Base-by-base conservation (phyloP, 306 rosid genomes). In the Elaeagnus macrophylla region DNA sequence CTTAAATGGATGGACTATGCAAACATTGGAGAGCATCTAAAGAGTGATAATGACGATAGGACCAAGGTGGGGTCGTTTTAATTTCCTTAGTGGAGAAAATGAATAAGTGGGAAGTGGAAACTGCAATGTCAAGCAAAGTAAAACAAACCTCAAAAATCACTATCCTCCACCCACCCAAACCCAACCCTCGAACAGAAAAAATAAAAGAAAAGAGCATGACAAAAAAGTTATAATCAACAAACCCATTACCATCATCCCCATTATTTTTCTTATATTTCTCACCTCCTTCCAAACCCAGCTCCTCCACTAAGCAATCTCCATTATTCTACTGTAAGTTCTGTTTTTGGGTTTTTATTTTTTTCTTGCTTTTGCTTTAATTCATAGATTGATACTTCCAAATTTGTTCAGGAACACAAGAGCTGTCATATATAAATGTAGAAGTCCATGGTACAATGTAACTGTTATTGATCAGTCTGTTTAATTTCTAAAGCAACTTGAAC, bases 121-220 rank as follows among this genome's bases (percentile, higher is more conserved):
- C 72, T 82, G 83, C 71, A 68, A 67, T 73, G 79, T 71, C 81
- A 79, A 75, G 81, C 80, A 79, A 80, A 67, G 72, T 62, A 73
- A 71, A 44, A 42, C 47, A 37, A 49, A 18, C 17, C 37, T 47
- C 39, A 37, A 61, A 65, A 65, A 66, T 66, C 78, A 39, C 72
- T 0, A 20, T 63, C 72, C 67, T 74, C 68, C 74, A 70, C 82
- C 78, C 70, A 72, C 78, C 59, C 76, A 65, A 49, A 42, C 54
- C 48, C 51, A 25, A 57, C 65, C 51, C 20, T 36, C 37, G 14
- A 64, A 32, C 56, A 16, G 38, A 44, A 53, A 48, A 32, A 69
- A 70, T 67, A 67, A 65, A 58, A 60, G 63, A 71, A 51, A 72
- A 64, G 56, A 64, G 65, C 64, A 42, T 54, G 77, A 70, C 63